Evolutionary conservation across 2,329 filamentous ascomycete genomes (phyloP).

Genomic region (Pyricularia pennisetigena): DNA sequence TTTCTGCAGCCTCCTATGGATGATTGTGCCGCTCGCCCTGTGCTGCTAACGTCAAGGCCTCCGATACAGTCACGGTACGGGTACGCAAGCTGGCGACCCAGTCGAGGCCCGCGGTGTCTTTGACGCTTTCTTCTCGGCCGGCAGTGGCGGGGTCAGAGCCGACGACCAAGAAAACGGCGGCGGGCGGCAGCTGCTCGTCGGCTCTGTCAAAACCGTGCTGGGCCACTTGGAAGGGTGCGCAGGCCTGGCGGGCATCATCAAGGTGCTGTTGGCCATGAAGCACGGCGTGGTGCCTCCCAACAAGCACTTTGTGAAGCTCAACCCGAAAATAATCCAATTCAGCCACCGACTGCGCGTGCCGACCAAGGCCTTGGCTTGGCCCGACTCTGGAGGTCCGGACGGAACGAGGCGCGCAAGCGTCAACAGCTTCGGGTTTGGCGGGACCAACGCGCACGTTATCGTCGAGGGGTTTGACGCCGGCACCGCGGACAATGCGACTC

Average conservation of each 20-base stretch:
- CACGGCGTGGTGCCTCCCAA: slow-evolving; percentile 19
- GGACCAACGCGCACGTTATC: slow-evolving; percentile 17
- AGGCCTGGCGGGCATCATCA: slow-evolving; percentile 38
- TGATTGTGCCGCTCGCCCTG: too few relatives aligned
- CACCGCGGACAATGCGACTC: too few relatives aligned
- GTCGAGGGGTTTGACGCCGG: slow-evolving; percentile 6
- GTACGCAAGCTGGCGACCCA: slow-evolving; percentile 26
- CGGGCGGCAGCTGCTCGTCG: slow-evolving; percentile 6
- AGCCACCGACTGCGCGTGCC: slow-evolving; percentile 14
- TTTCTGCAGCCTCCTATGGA: too few relatives aligned
- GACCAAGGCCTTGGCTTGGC: not conserved
- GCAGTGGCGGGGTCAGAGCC: too few relatives aligned
- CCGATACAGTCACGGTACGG: slow-evolving; percentile 23
- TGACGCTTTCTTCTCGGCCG: slow-evolving; percentile 16
- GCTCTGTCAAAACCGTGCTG: slow-evolving; percentile 24
- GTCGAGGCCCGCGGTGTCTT: slow-evolving; percentile 36
- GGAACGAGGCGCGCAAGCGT: slow-evolving; percentile 10
- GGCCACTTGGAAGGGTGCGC: slow-evolving; percentile 41
- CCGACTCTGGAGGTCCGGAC: slow-evolving; percentile 11
- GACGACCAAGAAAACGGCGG: too few relatives aligned
- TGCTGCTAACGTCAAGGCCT: too few relatives aligned
- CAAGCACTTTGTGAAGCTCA: slow-evolving; percentile 16
- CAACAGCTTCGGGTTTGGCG: slow-evolving; percentile 18
- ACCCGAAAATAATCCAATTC: slow-evolving; percentile 12
- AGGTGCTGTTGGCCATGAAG: slow-evolving; percentile 25